Conservation (phyloP, 164 flowering plant genomes). For the Dillenia suffruticosa region DNA sequence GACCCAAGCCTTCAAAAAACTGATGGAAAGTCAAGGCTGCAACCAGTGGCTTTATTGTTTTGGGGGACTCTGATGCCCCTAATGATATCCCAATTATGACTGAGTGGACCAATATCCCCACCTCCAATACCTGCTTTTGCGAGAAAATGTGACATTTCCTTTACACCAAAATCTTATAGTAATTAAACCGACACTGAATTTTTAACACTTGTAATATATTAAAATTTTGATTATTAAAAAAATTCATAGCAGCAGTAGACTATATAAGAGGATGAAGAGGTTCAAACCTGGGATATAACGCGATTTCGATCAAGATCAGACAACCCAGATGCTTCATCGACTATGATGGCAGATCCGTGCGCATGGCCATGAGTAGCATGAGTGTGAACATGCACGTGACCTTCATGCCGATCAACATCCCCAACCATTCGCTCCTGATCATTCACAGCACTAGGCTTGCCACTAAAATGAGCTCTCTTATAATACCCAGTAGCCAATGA, state of each 20-base stretch:
- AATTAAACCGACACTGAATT: too few species aligned
- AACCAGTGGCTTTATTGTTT: conserved; percentile 39
- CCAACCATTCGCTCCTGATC: conserved; percentile 5
- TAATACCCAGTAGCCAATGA: conserved; percentile 9
- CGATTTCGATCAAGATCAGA: conserved; percentile 15
- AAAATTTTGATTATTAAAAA: neutral
- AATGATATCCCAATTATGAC: conserved; percentile 46
- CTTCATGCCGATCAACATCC: conserved; percentile 5
- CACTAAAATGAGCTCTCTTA: conserved; percentile 3
- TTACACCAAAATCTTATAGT: neutral
- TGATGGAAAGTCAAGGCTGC: conserved; percentile 58
- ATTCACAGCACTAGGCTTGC: too few species aligned
- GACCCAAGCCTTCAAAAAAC: conserved; percentile 58
- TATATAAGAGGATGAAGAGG: neutral
- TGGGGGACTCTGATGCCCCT: conserved; percentile 37
- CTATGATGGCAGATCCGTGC: conserved; percentile 12
- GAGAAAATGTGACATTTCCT: neutral
- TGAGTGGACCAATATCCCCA: conserved; percentile 57
- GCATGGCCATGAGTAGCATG: conserved; percentile 26
- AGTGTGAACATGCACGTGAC: conserved; percentile 14
- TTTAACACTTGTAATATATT: too few species aligned
- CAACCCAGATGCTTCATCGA: conserved; percentile 3
- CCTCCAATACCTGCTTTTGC: conserved; percentile 32
- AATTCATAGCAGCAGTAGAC: neutral
- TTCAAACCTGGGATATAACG: conserved; percentile 19